A percentile compares a stretch with the other conserved stretches of the same genome.
Conservation (phyloP, 169 alveolate genomes). For the Plasmodium relictum region DNA sequence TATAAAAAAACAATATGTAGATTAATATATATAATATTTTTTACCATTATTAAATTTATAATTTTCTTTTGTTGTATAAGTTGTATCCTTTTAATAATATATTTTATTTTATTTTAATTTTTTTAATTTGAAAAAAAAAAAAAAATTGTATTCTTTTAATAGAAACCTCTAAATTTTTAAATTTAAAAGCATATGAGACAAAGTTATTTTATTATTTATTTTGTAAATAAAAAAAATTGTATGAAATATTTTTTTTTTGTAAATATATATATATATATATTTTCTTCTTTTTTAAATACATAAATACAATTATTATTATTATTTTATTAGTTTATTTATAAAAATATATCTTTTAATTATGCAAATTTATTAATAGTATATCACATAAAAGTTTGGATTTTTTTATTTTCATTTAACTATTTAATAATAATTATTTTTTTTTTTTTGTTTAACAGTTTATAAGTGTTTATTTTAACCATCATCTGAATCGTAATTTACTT, state of each 20-base stretch:
- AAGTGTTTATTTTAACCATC: constrained; percentile 15
- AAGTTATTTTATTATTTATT: constrained; percentile 44
- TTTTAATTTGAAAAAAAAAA: too few species aligned
- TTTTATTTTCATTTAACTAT: background rate
- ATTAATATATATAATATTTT: too few species aligned
- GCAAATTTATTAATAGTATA: constrained; percentile 32
- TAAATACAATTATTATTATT: background rate
- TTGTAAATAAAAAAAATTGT: constrained; percentile 22
- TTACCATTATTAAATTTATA: too few species aligned
- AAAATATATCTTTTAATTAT: constrained; percentile 24
- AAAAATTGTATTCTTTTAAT: background rate
- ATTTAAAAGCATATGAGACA: constrained; percentile 58
- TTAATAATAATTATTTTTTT: background rate
- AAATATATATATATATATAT: background rate
- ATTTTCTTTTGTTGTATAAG: too few species aligned
- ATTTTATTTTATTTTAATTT: too few species aligned
- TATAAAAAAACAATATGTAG: too few species aligned
- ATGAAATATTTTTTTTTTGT: constrained; percentile 21
- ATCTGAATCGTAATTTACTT: constrained; percentile 46
- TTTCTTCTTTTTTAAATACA: background rate
- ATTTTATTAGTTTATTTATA: background rate
- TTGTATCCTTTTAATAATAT: too few species aligned
- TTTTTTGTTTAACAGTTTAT: background rate
- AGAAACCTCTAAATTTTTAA: constrained; percentile 43
- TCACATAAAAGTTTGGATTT: background rate